Evolutionary conservation across 1,284 basidiomycete genomes (phyloP), one percentile per base, ranked within the genome.

Genomic region (Violaceomyces palustris): DNA sequence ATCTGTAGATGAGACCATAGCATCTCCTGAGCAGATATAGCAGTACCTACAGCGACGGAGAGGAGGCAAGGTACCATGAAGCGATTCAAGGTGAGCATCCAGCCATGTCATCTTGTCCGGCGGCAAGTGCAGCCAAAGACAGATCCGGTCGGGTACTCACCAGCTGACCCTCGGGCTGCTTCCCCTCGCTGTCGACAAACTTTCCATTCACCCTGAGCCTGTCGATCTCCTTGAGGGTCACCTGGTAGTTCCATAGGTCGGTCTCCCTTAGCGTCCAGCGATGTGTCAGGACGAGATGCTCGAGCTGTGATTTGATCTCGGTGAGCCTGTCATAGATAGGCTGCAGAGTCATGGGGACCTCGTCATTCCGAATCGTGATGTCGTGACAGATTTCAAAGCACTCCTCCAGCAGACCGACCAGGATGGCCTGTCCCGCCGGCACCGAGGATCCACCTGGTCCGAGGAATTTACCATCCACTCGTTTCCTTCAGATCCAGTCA

Each of bases 241-340:
- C 79, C 29, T 89, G 88, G 75, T 94, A 98, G 75, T 79, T 80
- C 72, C 62, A 72, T 25, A 73, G 54, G 67, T 96, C 93, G 0
- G 93, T 99, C 78, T 98, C 94, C 32, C 92, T 81, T 46, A 99
- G 76, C 47, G 87, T 94, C 94, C 94, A 99, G 34, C 94, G 84
- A 74, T 96, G 93, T 1, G 93, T 97, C 61, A 97, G 78, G 32
- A 88, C 88, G 36, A 96, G 77, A 52, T 86, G 83, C 77, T 96
- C 91, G 32, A 96, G 78, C 73, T 92, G 87, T 8, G 81, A 79
- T 50, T 91, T 83, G 69, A 97, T 85, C 67, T 87, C 86, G 50
- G 79, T 82, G 51, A 99, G 80, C 15, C 93, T 82, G 69, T 98
- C 93, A 73, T 92, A 89, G 61, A 99, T 94, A 1, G 93, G 90